Percentiles rank a stretch among this genome's conserved stretches.
Evolutionary conservation across 495 filamentous ascomycete species (phyloP).

Genomic region (Aspergillus taichungensis): DNA sequence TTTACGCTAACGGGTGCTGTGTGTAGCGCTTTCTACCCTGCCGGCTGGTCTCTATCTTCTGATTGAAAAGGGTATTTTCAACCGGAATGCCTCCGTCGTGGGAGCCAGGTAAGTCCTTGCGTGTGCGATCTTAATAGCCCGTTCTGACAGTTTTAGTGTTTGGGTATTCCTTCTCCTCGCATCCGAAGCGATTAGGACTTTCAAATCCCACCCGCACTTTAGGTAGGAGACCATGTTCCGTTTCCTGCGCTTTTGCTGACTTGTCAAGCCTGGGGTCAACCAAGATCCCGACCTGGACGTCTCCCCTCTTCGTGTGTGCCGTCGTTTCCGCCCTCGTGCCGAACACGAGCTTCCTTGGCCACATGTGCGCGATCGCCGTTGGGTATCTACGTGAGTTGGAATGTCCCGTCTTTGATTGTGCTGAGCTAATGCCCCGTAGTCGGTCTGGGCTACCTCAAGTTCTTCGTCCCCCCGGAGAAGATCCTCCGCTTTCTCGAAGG

Average conservation of each 20-base stretch:
- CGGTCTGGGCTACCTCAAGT: slow-evolving; percentile 74
- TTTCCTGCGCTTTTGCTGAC: slow-evolving; percentile 2
- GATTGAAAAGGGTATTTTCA: slow-evolving; percentile 57
- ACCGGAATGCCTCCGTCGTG: slow-evolving; percentile 58
- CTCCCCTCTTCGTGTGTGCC: slow-evolving; percentile 66
- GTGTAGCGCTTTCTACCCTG: slow-evolving; percentile 70
- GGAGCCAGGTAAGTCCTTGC: slow-evolving; percentile 63
- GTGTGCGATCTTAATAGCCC: neutral
- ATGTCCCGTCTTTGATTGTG: too few relatives aligned
- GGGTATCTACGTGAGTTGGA: slow-evolving; percentile 71
- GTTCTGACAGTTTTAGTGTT: slow-evolving; percentile 44
- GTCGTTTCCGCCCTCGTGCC: slow-evolving; percentile 67
- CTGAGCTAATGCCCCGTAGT: slow-evolving; percentile 32
- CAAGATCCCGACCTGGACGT: slow-evolving; percentile 85
- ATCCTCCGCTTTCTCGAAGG: slow-evolving; percentile 73
- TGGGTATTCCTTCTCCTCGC: slow-evolving; percentile 86
- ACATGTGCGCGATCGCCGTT: slow-evolving; percentile 68
- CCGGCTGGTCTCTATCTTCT: slow-evolving; percentile 65
- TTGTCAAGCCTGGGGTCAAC: slow-evolving; percentile 44
- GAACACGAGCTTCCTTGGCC: slow-evolving; percentile 74
- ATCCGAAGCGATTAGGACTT: slow-evolving; percentile 75
- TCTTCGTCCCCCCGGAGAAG: slow-evolving; percentile 76
- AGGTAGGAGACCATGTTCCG: slow-evolving; percentile 24
- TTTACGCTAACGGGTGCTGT: slow-evolving; percentile 8
- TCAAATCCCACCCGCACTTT: slow-evolving; percentile 64